A percentile compares a stretch with the other conserved stretches of the same genome.
phyloP scores from a whole-genome alignment of 164 flowering plant genomes.

The Magnolia officinalis region DNA sequence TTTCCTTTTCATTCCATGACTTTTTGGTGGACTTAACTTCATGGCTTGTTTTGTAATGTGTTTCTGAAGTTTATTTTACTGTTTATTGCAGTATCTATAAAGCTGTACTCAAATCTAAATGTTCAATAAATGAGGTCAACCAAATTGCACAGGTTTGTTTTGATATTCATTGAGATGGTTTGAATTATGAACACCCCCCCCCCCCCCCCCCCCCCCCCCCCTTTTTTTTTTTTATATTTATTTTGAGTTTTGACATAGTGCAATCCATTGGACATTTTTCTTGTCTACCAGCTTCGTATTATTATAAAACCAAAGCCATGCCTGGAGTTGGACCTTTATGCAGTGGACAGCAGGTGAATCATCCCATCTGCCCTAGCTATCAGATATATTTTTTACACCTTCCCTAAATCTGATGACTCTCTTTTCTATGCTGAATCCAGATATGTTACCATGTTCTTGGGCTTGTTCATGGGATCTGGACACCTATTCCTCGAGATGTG shows the following conservation, averaged over 20 bases:
- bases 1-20: too few relatives aligned
- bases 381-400: neutral
- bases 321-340: slow-evolving; percentile 80
- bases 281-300: slow-evolving; percentile 68
- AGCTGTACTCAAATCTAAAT: slow-evolving; percentile 62
- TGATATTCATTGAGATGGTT: slow-evolving; percentile 11
- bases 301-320: slow-evolving; percentile 80
- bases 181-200: too few relatives aligned
- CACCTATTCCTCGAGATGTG: slow-evolving; percentile 88
- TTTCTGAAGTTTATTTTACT: neutral
- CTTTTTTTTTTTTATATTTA: too few relatives aligned
- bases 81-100: slow-evolving; percentile 67
- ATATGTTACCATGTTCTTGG: slow-evolving; percentile 98
- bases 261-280: slow-evolving; percentile 1
- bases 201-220: too few relatives aligned
- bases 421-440: slow-evolving; percentile 37
- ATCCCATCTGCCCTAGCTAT: neutral
- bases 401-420: neutral
- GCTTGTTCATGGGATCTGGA: slow-evolving; percentile 97
- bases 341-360: slow-evolving; percentile 75
- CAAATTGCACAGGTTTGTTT: slow-evolving; percentile 90
- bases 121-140: slow-evolving; percentile 83
- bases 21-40: too few relatives aligned
- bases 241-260: neutral
- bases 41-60: too few relatives aligned